These are phyloP conservation scores for Austroboletus novae-zelandiae DNA, from an alignment of 1,284 basidiomycete species.

Conservation along the genomic window DNA sequence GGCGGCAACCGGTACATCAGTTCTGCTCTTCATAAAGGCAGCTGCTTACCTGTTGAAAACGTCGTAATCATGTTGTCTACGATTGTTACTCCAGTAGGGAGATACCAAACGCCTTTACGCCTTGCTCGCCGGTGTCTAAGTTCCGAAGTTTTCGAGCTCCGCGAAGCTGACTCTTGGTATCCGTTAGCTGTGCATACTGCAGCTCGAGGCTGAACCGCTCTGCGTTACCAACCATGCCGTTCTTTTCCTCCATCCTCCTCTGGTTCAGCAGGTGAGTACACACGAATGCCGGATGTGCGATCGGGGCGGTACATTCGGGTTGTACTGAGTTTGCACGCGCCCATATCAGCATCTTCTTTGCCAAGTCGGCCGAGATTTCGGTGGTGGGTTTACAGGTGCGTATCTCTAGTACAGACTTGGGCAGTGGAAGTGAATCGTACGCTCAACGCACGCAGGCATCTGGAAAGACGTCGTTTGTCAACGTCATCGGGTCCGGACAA, in stretches of 20 bases:
- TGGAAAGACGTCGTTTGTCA: slow-evolving; percentile 93
- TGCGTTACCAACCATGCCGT: slow-evolving; percentile 22
- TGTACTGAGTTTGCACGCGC: slow-evolving; percentile 23
- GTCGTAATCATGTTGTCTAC: too few relatives aligned
- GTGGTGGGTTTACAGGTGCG: slow-evolving; percentile 88
- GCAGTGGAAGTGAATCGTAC: background rate
- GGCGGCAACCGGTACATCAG: too few relatives aligned
- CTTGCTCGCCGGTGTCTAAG: too few relatives aligned
- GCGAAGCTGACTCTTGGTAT: background rate
- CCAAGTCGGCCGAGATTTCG: slow-evolving; percentile 89
- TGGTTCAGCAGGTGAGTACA: slow-evolving; percentile 61
- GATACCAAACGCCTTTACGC: too few relatives aligned
- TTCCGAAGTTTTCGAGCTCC: background rate
- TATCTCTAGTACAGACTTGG: background rate
- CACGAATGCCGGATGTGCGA: background rate
- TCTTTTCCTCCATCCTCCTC: slow-evolving; percentile 66
- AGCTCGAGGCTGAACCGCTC: too few relatives aligned
- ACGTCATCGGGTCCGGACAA: slow-evolving; percentile 86
- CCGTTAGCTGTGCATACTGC: too few relatives aligned
- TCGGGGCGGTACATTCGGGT: too few relatives aligned
- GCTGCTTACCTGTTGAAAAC: too few relatives aligned
- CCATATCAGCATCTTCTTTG: slow-evolving; percentile 66
- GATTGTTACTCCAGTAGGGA: too few relatives aligned
- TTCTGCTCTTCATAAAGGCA: too few relatives aligned
- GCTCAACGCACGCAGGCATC: slow-evolving; percentile 60